Evolutionary conservation across 2,329 filamentous ascomycete species (phyloP).

Genomic region (Endoconidiophora laricicola): DNA sequence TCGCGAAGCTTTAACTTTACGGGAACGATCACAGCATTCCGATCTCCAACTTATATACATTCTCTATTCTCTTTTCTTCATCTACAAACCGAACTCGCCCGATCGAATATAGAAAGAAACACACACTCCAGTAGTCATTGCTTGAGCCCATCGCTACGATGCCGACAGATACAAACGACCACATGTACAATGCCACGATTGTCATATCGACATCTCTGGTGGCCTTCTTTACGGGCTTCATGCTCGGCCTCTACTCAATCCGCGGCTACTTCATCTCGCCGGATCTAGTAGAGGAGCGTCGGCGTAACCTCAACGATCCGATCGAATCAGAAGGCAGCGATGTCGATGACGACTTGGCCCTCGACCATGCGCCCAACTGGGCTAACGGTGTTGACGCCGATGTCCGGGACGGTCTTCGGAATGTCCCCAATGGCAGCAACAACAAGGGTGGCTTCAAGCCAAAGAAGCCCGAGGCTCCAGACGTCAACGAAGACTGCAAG

Average conservation of each 20-base stretch:
- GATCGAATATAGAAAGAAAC: background rate
- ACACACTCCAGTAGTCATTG: background rate
- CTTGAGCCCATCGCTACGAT: background rate
- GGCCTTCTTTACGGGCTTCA: constrained; percentile 60
- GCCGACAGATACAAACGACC: constrained; percentile 20
- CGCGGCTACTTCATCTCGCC: constrained; percentile 43
- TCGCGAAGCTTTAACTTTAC: too few relatives aligned
- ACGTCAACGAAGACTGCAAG: constrained; percentile 68
- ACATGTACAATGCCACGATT: constrained; percentile 33
- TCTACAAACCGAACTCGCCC: background rate
- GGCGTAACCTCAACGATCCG: constrained; percentile 39
- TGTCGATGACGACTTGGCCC: constrained; percentile 40
- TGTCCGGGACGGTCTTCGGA: constrained; percentile 36
- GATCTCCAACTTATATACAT: background rate
- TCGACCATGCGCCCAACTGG: constrained; percentile 55
- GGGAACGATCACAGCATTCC: too few relatives aligned
- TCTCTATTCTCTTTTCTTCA: background rate
- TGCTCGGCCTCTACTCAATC: constrained; percentile 60
- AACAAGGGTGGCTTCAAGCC: constrained; percentile 14
- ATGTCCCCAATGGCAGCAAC: constrained; percentile 18
- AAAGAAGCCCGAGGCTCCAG: constrained; percentile 21
- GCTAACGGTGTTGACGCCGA: constrained; percentile 44
- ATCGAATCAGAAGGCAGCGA: constrained; percentile 55
- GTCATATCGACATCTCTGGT: constrained; percentile 59
- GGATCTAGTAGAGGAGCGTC: constrained; percentile 37